A percentile compares a stretch with the other conserved stretches of the same genome.
Conservation (phyloP, 495 filamentous ascomycete species). For the Tetracladium marchalianum region DNA sequence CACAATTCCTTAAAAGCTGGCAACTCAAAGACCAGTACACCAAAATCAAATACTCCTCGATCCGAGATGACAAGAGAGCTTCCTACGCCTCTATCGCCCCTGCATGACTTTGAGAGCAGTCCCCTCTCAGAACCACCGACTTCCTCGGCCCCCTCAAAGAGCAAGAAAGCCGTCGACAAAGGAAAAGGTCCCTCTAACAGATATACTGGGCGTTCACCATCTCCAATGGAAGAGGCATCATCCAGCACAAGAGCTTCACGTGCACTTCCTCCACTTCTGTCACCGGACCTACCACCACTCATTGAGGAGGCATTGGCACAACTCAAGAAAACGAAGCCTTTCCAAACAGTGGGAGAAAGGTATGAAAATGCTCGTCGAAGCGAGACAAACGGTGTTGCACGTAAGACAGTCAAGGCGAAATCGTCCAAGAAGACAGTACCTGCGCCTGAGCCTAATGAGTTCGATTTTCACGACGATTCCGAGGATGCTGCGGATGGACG, state of each 20-base stretch:
- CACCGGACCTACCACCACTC: conserved; percentile 13
- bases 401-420: conserved; percentile 15
- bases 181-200: neutral
- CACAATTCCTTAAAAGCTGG: neutral
- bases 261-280: conserved; percentile 15
- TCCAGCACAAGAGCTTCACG: neutral
- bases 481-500: neutral
- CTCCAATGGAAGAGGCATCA: neutral
- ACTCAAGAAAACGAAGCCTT: neutral
- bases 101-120: conserved; percentile 14
- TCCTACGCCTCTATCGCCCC: conserved; percentile 15
- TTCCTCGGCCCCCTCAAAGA: neutral
- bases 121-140: neutral
- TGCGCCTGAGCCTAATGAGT: conserved; percentile 9
- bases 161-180: conserved; percentile 3
- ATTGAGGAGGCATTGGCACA: conserved; percentile 16
- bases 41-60: neutral
- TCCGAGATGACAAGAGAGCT: conserved; percentile 11
- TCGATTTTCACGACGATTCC: neutral
- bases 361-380: conserved; percentile 17
- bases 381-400: conserved; percentile 16
- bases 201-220: no score
- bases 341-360: conserved; percentile 13
- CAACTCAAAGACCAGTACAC: no score
- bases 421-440: conserved; percentile 13